Conservation (phyloP, 306 rosid genomes). For the Trifolium subterraneum region DNA sequence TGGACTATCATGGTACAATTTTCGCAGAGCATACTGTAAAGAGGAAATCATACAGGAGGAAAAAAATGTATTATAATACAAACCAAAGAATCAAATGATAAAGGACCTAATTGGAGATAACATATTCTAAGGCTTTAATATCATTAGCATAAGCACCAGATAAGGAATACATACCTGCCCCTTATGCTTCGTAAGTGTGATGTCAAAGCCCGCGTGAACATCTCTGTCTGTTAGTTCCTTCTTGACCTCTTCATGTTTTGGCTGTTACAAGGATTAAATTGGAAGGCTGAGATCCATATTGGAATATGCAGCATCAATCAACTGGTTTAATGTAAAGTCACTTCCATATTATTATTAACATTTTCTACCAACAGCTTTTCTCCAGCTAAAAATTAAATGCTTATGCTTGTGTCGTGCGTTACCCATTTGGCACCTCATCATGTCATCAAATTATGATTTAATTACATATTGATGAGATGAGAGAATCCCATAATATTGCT, state of each 20-base stretch:
- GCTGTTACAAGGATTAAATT: constrained; percentile 62
- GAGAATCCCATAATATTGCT: neutral
- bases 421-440: neutral
- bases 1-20: constrained; percentile 95
- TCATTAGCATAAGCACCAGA: constrained; percentile 29
- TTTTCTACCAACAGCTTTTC: constrained; percentile 17
- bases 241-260: constrained; percentile 82
- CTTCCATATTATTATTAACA: neutral
- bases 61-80: constrained; percentile 16
- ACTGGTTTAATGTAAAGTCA: constrained; percentile 3
- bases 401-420: neutral
- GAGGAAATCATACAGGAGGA: constrained; percentile 12
- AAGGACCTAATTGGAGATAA: constrained; percentile 13
- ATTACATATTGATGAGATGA: constrained; percentile 5
- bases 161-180: constrained; percentile 69
- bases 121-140: constrained; percentile 25
- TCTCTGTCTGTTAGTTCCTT: constrained; percentile 86
- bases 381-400: constrained; percentile 6
- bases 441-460: constrained; percentile 18
- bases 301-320: constrained; percentile 29
- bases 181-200: constrained; percentile 82
- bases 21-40: constrained; percentile 88
- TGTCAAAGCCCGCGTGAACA: constrained; percentile 85
- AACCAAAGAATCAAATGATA: constrained; percentile 27
- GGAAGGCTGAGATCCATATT: constrained; percentile 32